Conservation (phyloP, 495 filamentous ascomycete genomes). For the Aspergillus ostianus region DNA sequence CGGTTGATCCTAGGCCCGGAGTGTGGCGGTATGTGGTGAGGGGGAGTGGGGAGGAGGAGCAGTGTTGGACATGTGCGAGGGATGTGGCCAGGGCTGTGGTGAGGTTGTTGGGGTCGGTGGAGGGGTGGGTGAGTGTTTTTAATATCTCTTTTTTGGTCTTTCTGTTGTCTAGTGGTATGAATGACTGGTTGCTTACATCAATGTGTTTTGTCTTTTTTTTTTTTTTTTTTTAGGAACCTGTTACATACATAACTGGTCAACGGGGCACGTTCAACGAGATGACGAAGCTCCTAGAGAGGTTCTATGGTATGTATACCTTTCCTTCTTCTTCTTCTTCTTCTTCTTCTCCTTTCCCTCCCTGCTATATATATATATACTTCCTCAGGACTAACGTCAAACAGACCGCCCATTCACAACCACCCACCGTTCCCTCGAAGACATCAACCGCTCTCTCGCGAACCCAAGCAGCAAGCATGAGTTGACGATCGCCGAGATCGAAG, state of each 20-base stretch:
- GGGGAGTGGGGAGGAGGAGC: conserved; percentile 9
- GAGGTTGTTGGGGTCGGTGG: conserved; percentile 2
- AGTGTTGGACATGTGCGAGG: conserved; percentile 4
- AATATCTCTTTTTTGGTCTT: neutral
- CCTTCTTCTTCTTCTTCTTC: neutral
- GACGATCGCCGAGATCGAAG: conserved; percentile 5
- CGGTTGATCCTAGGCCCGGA: neutral
- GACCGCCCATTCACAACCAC: conserved; percentile 7
- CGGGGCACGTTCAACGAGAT: conserved; percentile 9
- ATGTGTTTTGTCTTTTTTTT: neutral
- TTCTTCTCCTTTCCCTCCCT: neutral
- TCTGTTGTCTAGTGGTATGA: neutral
- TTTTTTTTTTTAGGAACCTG: conserved; percentile 3
- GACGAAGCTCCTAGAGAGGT: conserved; percentile 3
- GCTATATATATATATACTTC: no score
- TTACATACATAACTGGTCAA: conserved; percentile 7
- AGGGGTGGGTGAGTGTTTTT: conserved; percentile 4
- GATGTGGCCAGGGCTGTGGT: conserved; percentile 14
- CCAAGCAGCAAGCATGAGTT: neutral
- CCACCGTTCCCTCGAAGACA: neutral
- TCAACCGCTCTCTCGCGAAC: neutral
- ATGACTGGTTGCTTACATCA: neutral
- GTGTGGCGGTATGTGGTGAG: neutral
- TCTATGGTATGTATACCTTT: conserved; percentile 11
- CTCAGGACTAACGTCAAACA: neutral